Percentiles rank a stretch among this genome's conserved stretches.
Evolutionary conservation across 2,329 filamentous ascomycete species (phyloP).

Genomic region (Geosmithia morbida): DNA sequence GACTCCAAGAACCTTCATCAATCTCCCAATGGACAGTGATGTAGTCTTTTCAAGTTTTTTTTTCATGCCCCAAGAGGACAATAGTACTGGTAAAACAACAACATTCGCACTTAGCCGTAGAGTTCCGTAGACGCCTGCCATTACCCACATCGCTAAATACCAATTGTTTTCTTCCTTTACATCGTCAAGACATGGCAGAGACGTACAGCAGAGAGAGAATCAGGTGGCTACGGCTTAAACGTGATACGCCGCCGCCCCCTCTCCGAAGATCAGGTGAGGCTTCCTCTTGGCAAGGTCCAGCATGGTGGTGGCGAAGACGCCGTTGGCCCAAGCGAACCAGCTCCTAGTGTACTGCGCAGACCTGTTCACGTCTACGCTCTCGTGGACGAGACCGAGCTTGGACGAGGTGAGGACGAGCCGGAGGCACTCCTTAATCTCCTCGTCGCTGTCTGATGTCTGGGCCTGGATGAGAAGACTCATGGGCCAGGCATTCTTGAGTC

Average conservation of each 20-base stretch:
- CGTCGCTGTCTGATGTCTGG: constrained; percentile 72
- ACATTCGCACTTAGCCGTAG: too few relatives aligned
- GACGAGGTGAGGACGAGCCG: constrained; percentile 62
- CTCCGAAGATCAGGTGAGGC: constrained; percentile 71
- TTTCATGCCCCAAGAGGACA: too few relatives aligned
- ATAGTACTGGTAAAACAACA: too few relatives aligned
- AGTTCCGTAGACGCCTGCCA: too few relatives aligned
- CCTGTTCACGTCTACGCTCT: constrained; percentile 73
- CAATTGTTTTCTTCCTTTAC: not conserved
- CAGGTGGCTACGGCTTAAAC: constrained; percentile 14
- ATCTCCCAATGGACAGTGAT: too few relatives aligned
- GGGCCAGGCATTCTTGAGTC: constrained; percentile 85
- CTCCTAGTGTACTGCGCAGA: constrained; percentile 60
- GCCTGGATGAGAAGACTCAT: constrained; percentile 90
- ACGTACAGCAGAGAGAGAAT: not conserved
- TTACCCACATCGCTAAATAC: too few relatives aligned
- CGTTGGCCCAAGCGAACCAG: constrained; percentile 98
- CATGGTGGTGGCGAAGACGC: constrained; percentile 86
- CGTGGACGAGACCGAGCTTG: constrained; percentile 70
- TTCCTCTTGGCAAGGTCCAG: constrained; percentile 80
- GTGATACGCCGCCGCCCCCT: constrained; percentile 44
- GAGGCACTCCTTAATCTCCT: constrained; percentile 65
- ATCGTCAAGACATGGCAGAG: not conserved
- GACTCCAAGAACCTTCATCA: too few relatives aligned
- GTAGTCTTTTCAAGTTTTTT: too few relatives aligned